A percentile compares a stretch with the other conserved stretches of the same genome.
These are phyloP conservation scores for Rubus idaeus DNA, from an alignment of 306 rosid genomes.

Conservation along the genomic window DNA sequence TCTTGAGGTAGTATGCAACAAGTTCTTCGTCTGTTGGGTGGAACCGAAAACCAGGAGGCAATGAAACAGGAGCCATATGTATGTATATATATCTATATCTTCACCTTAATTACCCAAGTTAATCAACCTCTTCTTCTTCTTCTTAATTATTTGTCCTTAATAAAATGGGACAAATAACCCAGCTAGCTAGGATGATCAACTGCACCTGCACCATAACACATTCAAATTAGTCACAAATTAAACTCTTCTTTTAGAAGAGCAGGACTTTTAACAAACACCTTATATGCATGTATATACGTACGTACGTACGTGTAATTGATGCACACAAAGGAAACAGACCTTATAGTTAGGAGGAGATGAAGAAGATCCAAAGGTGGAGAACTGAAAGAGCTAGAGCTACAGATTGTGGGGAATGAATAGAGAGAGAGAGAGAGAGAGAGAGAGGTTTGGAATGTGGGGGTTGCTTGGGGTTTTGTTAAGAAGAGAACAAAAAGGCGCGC, in stretches of 20 bases:
- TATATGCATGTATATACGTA: neutral
- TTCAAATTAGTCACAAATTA: neutral
- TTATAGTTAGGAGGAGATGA: conserved; percentile 1
- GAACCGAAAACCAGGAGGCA: conserved; percentile 93
- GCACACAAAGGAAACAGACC: neutral
- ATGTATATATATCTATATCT: neutral
- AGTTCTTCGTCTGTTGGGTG: conserved; percentile 96
- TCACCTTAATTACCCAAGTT: neutral
- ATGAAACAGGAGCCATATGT: conserved; percentile 77
- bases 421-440: conserved; percentile 27
- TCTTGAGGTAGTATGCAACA: conserved; percentile 83
- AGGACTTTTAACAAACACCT: neutral
- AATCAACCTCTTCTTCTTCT: conserved; percentile 37
- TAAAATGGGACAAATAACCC: neutral
- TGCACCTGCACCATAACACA: neutral
- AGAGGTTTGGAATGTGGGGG: conserved; percentile 33
- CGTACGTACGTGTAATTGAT: conserved; percentile 12
- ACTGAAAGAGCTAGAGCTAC: neutral
- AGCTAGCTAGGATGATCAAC: neutral
- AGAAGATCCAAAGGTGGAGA: conserved; percentile 1
- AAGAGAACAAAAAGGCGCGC: conserved; percentile 66
- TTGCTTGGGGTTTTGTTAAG: conserved; percentile 69
- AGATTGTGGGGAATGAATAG: conserved; percentile 13
- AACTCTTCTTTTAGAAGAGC: neutral
- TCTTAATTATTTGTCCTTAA: neutral